Evolutionary conservation across 306 rosid species (phyloP), one percentile per base, ranked within the genome.

Genomic region (Mimosa bimucronata): DNA sequence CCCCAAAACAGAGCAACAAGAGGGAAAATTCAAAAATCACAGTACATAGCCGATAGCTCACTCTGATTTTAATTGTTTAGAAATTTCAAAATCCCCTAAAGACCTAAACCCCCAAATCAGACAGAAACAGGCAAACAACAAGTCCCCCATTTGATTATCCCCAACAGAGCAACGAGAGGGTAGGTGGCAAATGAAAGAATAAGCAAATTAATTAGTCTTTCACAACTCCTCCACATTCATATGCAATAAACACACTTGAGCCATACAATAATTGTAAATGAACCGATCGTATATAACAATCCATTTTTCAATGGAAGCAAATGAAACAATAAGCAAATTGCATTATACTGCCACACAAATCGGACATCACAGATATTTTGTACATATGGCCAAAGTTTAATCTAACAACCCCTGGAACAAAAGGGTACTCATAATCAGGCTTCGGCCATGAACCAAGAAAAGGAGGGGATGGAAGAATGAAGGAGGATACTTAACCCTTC

Each of bases 151-250:
- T n/a, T n/a, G n/a, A n/a, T n/a, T n/a, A n/a, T n/a, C n/a, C n/a
- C n/a, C n/a, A n/a, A n/a, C n/a, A n/a, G n/a, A n/a, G n/a, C n/a
- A n/a, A n/a, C n/a, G n/a, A n/a, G n/a, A n/a, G n/a, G n/a, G n/a
- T n/a, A n/a, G n/a, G n/a, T n/a, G n/a, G n/a, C n/a, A n/a, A n/a
- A n/a, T n/a, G n/a, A n/a, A n/a, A n/a, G n/a, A n/a, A n/a, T n/a
- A n/a, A n/a, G n/a, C n/a, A n/a, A 41, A n/a, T 34, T 34, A 34
- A 34, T n/a, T 69, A 13, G 4, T 12, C 30, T 25, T 21, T 12
- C n/a, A 42, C 74, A 69, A n/a, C 55, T n/a, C 53, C 74, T 69
- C 34, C 37, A 23, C 21, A 69, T 21, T 23, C 55, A 67, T n/a
- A 67, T 67, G 0, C 18, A n/a, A n/a, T 10, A 69, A 69, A 23